Base-by-base conservation (phyloP, 2,329 filamentous ascomycete species). In the Cercospora berteroae region DNA sequence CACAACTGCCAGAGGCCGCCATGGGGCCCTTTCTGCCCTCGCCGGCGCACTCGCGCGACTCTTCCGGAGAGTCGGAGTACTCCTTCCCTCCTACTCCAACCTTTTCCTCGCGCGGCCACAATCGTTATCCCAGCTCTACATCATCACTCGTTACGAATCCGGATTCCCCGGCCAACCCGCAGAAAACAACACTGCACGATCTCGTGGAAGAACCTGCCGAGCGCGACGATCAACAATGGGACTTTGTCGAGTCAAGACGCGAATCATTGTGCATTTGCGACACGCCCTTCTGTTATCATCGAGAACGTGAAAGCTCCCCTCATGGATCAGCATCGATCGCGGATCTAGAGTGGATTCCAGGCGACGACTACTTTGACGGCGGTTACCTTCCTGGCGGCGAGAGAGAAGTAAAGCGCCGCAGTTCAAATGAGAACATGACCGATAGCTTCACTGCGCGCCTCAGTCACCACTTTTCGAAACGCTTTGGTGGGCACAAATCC, bases 161-260 rank as follows among this genome's bases (percentile, higher is more conserved):
- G 79, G 69, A 89, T 84, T 64, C 89, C 84, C 67, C 89, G 84
- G 67, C 85, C 81, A 75, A 74, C 44, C 60, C 83, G 5, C 65
- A 69, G 23, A 66, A 69, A 82, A 81, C 86, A 0, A 92, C 92
- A 62, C 83, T 97, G 69, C 90, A 92, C 16, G 91, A 95, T 74
- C 90, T 97, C 20, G 87, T 93, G 75, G 94, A 97, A 78, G 93
- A 96, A 75, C 89, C 90, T 2, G 80, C 88, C 50, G 90, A 94
- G 77, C 86, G 85, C 63, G 90, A 90, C 23, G 86, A 89, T 29
- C 84, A 58, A 67, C 79, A 82, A 57, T 25, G 36, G 13, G 77
- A 84, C 58, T 78, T 84, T 29, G 27, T 61, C 20, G 48, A 58
- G 23, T 50, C 42, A 16, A 39, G 65, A 13, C 80, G 79, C 60